These are phyloP conservation scores for Solanum hybrid DNA, from an alignment of 305 asterid species.

Conservation along the genomic window DNA sequence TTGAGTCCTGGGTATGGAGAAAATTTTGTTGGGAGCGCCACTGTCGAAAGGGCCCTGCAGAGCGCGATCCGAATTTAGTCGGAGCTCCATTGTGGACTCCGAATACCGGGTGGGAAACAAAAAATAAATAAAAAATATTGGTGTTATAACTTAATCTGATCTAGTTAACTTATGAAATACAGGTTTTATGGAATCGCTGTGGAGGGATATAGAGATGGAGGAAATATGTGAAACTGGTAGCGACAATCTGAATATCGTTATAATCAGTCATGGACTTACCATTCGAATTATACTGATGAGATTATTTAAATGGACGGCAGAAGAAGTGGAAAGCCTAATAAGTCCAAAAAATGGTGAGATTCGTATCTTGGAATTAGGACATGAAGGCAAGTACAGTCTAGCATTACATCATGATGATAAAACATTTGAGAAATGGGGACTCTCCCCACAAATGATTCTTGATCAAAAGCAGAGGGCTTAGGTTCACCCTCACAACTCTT, in stretches of 20 bases:
- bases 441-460: slow-evolving; percentile 51
- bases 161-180: neutral
- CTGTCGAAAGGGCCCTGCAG: neutral
- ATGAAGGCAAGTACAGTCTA: slow-evolving; percentile 52
- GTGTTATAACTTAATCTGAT: neutral
- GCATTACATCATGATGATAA: slow-evolving; percentile 50
- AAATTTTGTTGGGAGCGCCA: too few species aligned
- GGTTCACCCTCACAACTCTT: neutral
- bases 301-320: slow-evolving; percentile 58
- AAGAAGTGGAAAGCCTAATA: slow-evolving; percentile 45
- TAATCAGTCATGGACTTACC: slow-evolving; percentile 65
- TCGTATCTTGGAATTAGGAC: slow-evolving; percentile 50
- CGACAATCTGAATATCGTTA: slow-evolving; percentile 45
- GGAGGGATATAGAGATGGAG: slow-evolving; percentile 63
- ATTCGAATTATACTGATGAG: slow-evolving; percentile 50
- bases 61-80: too few species aligned
- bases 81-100: neutral
- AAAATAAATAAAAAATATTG: neutral
- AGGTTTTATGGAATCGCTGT: slow-evolving; percentile 59
- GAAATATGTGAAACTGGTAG: slow-evolving; percentile 15
- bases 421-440: slow-evolving; percentile 56
- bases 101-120: too few species aligned
- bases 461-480: slow-evolving; percentile 43
- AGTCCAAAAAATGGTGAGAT: slow-evolving; percentile 46
- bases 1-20: neutral